Base-by-base conservation (phyloP, 257 asterid genomes). In the Buddleja alternifolia region DNA sequence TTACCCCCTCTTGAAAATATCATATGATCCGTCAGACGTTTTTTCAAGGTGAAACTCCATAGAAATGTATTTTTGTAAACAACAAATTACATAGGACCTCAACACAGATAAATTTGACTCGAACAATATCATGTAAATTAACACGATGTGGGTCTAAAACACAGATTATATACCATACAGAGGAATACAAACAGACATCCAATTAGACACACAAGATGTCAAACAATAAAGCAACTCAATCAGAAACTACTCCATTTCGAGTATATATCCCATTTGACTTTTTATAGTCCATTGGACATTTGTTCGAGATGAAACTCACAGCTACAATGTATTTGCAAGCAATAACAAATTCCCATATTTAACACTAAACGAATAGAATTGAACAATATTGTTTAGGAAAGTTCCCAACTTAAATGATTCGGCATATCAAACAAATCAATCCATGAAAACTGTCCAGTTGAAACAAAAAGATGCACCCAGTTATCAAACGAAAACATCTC, bases 351-450 rank as follows among this genome's bases (percentile, higher is more conserved):
- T 23, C 20, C 1, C 10, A 4, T 25, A 50, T 48, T 54, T 32
- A 39, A 24, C 37, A 55, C 20, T 50, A 8, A n/a, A 24, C 47
- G 39, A 7, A 12, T 10, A 15, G 46, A 48, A 50, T 25, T 10
- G 15, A 66, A 25, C 63, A 39, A 36, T 16, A 55, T n/a, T 56
- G 11, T 23, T 24, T 3, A 21, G 25, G 19, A 56, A 36, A 32
- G 12, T 39, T 59, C n/a, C 3, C 14, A 29, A 15, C 40, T 60
- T 47, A n/a, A 77, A 66, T 25, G 63, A 65, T 60, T 55, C 21
- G 17, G 40, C 23, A 36, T 53, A 54, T 36, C 36, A 39, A 32
- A n/a, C 14, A 39, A 64, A 69, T 51, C 10, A 25, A 67, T 40
- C 50, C 52, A 29, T 32, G 51, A 54, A 57, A 56, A 75, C 10